Evolutionary conservation across 192 early-diverging fungal species (phyloP).

Genomic region (Gonapodya sp.): DNA sequence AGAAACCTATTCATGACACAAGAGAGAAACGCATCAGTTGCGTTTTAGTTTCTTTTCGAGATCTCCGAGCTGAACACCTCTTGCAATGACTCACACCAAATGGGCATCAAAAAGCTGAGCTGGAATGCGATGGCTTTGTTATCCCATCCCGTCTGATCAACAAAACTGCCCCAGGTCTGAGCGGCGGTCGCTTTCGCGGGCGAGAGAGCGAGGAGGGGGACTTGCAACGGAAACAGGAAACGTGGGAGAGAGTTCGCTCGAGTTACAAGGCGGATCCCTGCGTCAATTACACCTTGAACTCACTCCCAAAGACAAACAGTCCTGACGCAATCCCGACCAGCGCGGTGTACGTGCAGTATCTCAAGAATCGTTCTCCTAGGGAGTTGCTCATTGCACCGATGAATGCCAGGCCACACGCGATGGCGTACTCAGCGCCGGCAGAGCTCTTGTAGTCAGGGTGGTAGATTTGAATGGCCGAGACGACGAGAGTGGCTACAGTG

Average conservation of each 20-base stretch:
- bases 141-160: constrained; percentile 4
- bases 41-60: too few species aligned
- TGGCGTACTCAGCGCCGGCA: not conserved
- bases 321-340: not conserved
- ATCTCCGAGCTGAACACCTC: not conserved
- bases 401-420: not conserved
- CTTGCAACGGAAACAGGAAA: not conserved
- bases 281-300: not conserved
- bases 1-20: not conserved
- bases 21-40: not conserved
- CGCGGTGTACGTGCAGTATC: not conserved
- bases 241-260: too few species aligned
- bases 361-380: not conserved
- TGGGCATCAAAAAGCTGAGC: constrained; percentile 3
- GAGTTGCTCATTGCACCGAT: not conserved
- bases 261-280: too few species aligned
- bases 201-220: not conserved
- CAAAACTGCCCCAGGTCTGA: not conserved
- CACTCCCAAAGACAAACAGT: not conserved
- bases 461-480: constrained; percentile 1
- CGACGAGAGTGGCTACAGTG: not conserved
- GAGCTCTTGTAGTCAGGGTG: constrained; percentile 3
- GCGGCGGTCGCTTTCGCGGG: not conserved
- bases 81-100: not conserved
- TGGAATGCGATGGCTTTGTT: constrained; percentile 1